These are phyloP conservation scores for Metarhizium guizhouense DNA, from an alignment of 2,329 filamentous ascomycete genomes.

Conservation along the genomic window DNA sequence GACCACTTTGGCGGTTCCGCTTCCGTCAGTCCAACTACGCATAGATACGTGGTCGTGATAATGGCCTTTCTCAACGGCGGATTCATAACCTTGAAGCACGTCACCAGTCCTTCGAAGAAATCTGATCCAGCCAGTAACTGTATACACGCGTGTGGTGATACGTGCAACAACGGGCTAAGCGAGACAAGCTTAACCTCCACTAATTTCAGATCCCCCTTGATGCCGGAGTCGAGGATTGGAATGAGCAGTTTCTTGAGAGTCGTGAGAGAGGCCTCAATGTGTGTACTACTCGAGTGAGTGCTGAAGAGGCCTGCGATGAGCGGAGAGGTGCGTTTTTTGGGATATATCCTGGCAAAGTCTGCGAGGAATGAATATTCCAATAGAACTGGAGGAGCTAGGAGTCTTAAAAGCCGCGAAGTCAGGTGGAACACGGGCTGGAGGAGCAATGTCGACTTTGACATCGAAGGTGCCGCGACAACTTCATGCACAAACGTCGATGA, in stretches of 20 bases:
- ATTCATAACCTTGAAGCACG: conserved; percentile 56
- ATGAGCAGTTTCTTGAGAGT: conserved; percentile 54
- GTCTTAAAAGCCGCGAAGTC: conserved; percentile 44
- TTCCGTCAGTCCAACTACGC: conserved; percentile 61
- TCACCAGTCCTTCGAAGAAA: conserved; percentile 68
- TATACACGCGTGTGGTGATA: conserved; percentile 45
- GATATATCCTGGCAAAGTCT: conserved; percentile 58
- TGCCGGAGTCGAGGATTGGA: conserved; percentile 51
- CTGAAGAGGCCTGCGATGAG: conserved; percentile 42
- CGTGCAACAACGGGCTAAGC: conserved; percentile 55
- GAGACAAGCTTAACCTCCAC: conserved; percentile 46
- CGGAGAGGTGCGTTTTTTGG: conserved; percentile 49
- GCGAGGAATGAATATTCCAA: conserved; percentile 60
- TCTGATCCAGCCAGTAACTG: conserved; percentile 79
- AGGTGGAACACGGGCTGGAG: conserved; percentile 58
- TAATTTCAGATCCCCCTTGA: conserved; percentile 43
- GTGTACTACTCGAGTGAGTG: conserved; percentile 29
- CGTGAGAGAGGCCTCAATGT: conserved; percentile 46
- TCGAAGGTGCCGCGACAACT: conserved; percentile 25
- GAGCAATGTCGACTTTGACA: conserved; percentile 31
- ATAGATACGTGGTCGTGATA: conserved; percentile 66
- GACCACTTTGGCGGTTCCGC: conserved; percentile 60
- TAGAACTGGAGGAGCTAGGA: conserved; percentile 35
- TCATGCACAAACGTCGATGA: conserved; percentile 51
- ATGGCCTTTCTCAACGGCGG: conserved; percentile 57